Evolutionary conservation across 208 protist genomes (phyloP).

Genomic region (Wallacemonas sp.): DNA sequence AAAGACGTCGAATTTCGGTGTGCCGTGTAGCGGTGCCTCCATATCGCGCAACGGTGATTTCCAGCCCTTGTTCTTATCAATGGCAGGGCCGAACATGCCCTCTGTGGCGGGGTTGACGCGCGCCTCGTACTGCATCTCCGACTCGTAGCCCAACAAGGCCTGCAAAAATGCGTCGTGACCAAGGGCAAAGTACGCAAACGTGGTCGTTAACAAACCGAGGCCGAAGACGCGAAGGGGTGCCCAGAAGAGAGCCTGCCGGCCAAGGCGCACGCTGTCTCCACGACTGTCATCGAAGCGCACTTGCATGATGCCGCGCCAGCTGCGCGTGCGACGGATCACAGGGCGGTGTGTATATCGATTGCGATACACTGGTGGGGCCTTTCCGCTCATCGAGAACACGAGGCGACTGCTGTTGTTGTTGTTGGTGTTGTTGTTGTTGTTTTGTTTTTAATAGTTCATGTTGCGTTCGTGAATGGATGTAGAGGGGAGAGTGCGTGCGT

Average conservation of each 20-base stretch:
- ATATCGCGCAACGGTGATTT: conserved; percentile 74
- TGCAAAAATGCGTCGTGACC: conserved; percentile 88
- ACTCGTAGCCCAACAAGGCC: conserved; percentile 85
- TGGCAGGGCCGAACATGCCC: conserved; percentile 21
- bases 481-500: too few species aligned
- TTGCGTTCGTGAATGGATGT: too few species aligned
- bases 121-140: conserved; percentile 88
- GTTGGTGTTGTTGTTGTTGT: too few species aligned
- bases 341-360: conserved; percentile 34
- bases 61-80: conserved; percentile 71
- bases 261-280: conserved; percentile 60
- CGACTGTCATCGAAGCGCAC: conserved; percentile 84
- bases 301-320: conserved; percentile 91
- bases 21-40: conserved; percentile 71
- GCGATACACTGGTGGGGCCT: neutral
- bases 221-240: conserved; percentile 79
- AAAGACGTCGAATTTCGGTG: conserved; percentile 78
- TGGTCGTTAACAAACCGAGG: conserved; percentile 40
- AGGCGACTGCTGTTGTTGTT: too few species aligned
- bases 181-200: conserved; percentile 60
- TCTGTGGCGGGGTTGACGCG: conserved; percentile 67
- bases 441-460: too few species aligned
- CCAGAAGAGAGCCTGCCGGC: conserved; percentile 69
- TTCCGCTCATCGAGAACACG: neutral
- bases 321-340: conserved; percentile 82